Conservation (phyloP, 2,329 filamentous ascomycete genomes). For the Neonectria coccinea region DNA sequence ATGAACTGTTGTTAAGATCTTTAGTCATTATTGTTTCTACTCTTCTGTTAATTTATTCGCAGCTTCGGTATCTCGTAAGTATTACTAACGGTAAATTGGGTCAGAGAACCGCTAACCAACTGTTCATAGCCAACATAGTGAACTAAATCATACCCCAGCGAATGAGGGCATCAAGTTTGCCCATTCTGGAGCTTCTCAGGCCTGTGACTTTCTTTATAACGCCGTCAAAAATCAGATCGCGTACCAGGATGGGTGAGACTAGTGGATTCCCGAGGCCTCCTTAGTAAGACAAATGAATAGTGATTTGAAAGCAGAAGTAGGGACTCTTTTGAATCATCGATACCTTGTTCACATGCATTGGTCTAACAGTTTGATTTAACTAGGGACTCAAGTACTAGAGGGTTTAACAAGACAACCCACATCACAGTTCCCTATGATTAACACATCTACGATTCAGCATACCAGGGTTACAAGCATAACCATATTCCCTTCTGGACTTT, state of each 20-base stretch:
- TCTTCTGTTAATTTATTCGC: neutral
- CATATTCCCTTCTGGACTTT: neutral
- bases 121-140: neutral
- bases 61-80: neutral
- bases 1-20: neutral
- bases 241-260: neutral
- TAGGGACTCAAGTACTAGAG: too few species aligned
- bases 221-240: neutral
- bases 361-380: too few species aligned
- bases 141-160: neutral
- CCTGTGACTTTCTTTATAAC: neutral
- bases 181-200: neutral
- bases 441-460: neutral
- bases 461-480: neutral
- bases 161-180: neutral
- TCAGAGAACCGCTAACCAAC: neutral
- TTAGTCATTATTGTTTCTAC: neutral
- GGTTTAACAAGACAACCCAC: neutral
- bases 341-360: neutral
- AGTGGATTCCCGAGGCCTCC: neutral
- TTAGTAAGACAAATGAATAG: too few species aligned
- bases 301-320: neutral
- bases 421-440: neutral
- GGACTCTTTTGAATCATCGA: neutral
- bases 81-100: neutral